These are phyloP conservation scores for Karstenula rhodostoma DNA, from an alignment of 2,329 filamentous ascomycete species.

Conservation along the genomic window DNA sequence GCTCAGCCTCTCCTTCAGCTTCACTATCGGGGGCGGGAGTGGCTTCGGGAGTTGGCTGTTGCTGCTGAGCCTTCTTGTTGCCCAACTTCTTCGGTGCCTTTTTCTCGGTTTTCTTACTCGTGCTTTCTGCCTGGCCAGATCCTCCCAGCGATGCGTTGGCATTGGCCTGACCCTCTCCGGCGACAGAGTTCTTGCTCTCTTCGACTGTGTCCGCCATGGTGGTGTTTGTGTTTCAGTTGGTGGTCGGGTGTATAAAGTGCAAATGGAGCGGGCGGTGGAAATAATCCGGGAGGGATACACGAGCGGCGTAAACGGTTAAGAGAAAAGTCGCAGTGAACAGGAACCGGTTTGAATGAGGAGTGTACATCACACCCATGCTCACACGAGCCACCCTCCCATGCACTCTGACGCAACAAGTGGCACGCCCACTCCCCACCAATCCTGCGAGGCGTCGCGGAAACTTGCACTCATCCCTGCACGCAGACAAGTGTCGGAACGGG, in stretches of 20 bases:
- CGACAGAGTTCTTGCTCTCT: constrained; percentile 47
- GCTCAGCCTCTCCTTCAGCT: constrained; percentile 54
- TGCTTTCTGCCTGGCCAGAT: constrained; percentile 49
- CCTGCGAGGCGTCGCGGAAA: constrained; percentile 34
- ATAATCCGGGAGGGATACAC: constrained; percentile 28
- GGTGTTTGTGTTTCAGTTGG: constrained; percentile 21
- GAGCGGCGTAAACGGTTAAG: constrained; percentile 42
- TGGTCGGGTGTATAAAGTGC: constrained; percentile 13
- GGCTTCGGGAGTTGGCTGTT: constrained; percentile 56
- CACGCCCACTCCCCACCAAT: constrained; percentile 37
- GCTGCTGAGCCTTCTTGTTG: constrained; percentile 54
- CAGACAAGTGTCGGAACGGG: constrained; percentile 20
- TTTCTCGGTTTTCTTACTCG: constrained; percentile 57
- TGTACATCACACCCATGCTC: constrained; percentile 42
- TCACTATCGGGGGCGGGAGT: constrained; percentile 57
- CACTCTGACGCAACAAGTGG: constrained; percentile 49
- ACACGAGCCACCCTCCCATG: constrained; percentile 46
- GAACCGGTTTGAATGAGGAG: constrained; percentile 49
- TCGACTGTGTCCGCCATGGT: constrained; percentile 51
- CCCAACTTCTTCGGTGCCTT: constrained; percentile 60
- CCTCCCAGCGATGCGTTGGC: constrained; percentile 47
- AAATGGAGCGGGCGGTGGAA: constrained; percentile 26
- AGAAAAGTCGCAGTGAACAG: constrained; percentile 36
- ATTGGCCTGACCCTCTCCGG: constrained; percentile 49
- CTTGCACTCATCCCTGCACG: constrained; percentile 41